Evolutionary conservation across 768 basidiomycete species (phyloP), one percentile per base, ranked within the genome.

Genomic region (Hygrocybe punicea): DNA sequence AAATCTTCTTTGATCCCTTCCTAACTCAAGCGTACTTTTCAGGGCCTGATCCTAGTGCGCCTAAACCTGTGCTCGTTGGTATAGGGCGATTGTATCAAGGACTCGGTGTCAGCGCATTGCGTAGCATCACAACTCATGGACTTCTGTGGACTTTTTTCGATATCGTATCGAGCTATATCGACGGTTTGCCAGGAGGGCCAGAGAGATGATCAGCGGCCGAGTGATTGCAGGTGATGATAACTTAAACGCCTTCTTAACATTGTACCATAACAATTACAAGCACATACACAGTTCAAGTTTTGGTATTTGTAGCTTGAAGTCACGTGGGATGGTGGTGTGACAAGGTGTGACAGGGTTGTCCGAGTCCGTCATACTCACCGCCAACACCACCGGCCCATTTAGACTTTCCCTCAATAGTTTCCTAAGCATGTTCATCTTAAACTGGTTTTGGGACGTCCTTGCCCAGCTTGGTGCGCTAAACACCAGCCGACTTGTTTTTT

Each of bases 401-500:
- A 19, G 4, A 4, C 23, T 19, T 47, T 47, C 17, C 21, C 45
- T 47, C 45, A 10, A n/a, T n/a, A n/a, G n/a, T n/a, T n/a, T n/a
- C n/a, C n/a, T n/a, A 55, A 14, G 40, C 68, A 93, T 91, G 88
- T 91, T 89, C 74, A 86, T 94, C 64, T 69, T 91, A 71, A 90
- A 92, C 78, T 98, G 93, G 93, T 92, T 98, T 75, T 96, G 89
- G 90, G 95, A 98, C 69, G 78, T 98, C 58, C 89, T 98, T 65
- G 84, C 93, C 48, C 86, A 90, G 69, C 89, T 98, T 44, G 96
- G 96, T 98, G 70, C 57, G 84, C 73, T 37, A 3, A 54, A 37
- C 17, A 14, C 34, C 19, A 29, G 16, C 13, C 51, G 21, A 44
- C 3, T 8, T 8, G 19, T 16, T 29, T 25, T 34, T 36, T n/a